Evolutionary conservation across 345 rosid species (phyloP).

Genomic region (Brassica carinata): DNA sequence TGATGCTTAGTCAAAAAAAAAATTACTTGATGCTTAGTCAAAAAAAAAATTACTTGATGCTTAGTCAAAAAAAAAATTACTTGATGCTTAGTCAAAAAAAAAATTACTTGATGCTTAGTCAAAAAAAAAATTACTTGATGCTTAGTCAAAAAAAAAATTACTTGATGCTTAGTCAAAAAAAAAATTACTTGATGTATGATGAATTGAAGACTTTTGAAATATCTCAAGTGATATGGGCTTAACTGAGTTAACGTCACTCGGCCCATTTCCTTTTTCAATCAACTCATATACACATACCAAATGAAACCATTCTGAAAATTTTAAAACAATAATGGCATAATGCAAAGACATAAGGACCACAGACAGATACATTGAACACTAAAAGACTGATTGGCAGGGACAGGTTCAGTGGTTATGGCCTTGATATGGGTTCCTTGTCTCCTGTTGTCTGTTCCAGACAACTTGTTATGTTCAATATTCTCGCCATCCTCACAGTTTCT

Average conservation of each 20-base stretch:
- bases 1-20: too few relatives aligned
- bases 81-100: too few relatives aligned
- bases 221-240: slow-evolving; percentile 8
- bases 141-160: too few relatives aligned
- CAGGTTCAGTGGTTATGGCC: slow-evolving; percentile 38
- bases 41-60: too few relatives aligned
- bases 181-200: slow-evolving; percentile 37
- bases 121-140: too few relatives aligned
- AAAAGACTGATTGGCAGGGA: slow-evolving; percentile 31
- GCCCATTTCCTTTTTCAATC: slow-evolving; percentile 8
- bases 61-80: too few relatives aligned
- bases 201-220: neutral
- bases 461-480: slow-evolving; percentile 40
- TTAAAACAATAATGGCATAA: slow-evolving; percentile 24
- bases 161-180: too few relatives aligned
- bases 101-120: too few relatives aligned
- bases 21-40: too few relatives aligned
- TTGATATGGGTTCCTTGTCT: slow-evolving; percentile 40
- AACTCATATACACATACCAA: neutral
- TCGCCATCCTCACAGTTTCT: slow-evolving; percentile 34
- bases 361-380: slow-evolving; percentile 31
- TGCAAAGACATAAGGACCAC: slow-evolving; percentile 33
- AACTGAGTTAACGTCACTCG: neutral
- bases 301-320: slow-evolving; percentile 1
- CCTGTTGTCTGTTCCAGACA: slow-evolving; percentile 22